A percentile compares a stretch with the other conserved stretches of the same genome.
Conservation (phyloP, 106 monocot species). For the Alisma plantagoaquatica region DNA sequence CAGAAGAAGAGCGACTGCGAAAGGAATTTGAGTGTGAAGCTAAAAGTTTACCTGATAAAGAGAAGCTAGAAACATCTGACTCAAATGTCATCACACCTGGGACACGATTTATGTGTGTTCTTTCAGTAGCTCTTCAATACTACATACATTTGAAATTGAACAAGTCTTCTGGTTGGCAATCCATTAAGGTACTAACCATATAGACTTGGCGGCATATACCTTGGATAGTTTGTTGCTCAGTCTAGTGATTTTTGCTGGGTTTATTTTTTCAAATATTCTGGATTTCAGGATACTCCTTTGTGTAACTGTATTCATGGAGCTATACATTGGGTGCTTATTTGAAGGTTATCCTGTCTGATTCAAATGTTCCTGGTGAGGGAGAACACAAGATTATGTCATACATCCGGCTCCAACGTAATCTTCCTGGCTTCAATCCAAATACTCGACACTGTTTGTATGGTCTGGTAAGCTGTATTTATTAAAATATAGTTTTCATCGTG, state of each 20-base stretch:
- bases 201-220: slow-evolving; percentile 16
- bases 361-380: slow-evolving; percentile 98
- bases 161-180: slow-evolving; percentile 51
- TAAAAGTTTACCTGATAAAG: slow-evolving; percentile 27
- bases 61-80: slow-evolving; percentile 50
- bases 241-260: slow-evolving; percentile 50
- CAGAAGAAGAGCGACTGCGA: slow-evolving; percentile 64
- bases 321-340: slow-evolving; percentile 60
- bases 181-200: slow-evolving; percentile 52
- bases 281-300: slow-evolving; percentile 66
- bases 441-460: slow-evolving; percentile 92
- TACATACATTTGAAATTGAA: slow-evolving; percentile 75
- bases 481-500: too few relatives aligned
- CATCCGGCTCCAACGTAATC: slow-evolving; percentile 80
- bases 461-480: too few relatives aligned
- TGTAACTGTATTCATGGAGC: slow-evolving; percentile 61
- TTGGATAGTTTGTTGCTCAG: slow-evolving; percentile 15
- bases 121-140: slow-evolving; percentile 85
- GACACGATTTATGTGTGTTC: slow-evolving; percentile 74
- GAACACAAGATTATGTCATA: slow-evolving; percentile 99
- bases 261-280: slow-evolving; percentile 45
- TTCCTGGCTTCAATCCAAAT: slow-evolving; percentile 86
- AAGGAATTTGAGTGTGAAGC: slow-evolving; percentile 59
- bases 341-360: slow-evolving; percentile 95
- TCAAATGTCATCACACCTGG: slow-evolving; percentile 99